Base-by-base conservation (phyloP, 2,329 filamentous ascomycete species). In the Penicillium concentricum region DNA sequence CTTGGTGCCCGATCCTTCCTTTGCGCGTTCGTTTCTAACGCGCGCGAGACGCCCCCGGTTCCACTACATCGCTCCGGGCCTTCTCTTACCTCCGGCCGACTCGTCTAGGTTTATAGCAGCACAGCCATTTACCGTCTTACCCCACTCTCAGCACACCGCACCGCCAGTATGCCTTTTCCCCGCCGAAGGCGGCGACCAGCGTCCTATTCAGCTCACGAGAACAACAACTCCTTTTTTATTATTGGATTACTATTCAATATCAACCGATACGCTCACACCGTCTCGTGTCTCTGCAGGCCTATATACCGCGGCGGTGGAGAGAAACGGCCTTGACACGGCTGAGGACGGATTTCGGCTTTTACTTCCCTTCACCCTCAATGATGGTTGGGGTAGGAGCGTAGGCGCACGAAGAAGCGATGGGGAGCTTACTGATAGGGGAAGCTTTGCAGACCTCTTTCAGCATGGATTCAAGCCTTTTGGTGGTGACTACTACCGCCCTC, bases 401-500 rank as follows among this genome's bases (percentile, higher is more conserved):
- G 67, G 58, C 52, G 63, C 57, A 51, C 44, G 57, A 54, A 67
- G 59, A 58, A 74, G 69, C 54, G 65, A 70, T 61, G 65, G 67
- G 54, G 53, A 45, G 12, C 48, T 64, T 53, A 41, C 69, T 41
- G 49, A 46, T 18, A 42, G n/a, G 26, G 60, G 51, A 1, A 52
- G 28, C 2, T 62, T 63, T 41, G 54, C 63, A 30, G 66, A 67
- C 8, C 62, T 73, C 41, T 74, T 73, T 49, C 66, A 74, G 49
- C 69, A 74, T 65, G 69, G 69, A 46, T 69, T 57, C 41, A 72
- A 73, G 57, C 67, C 67, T 41, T 72, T 72, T 39, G 69, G 71
- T 9, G 69, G 70, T n/a, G 57, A 70, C 26, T 67, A 58, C 22
- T 63, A 64, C 20, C 62, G 70, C 4, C 35, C 57, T 13, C 54